phyloP scores from a whole-genome alignment of 129 eudicot species.

The Kitagawia praeruptora region DNA sequence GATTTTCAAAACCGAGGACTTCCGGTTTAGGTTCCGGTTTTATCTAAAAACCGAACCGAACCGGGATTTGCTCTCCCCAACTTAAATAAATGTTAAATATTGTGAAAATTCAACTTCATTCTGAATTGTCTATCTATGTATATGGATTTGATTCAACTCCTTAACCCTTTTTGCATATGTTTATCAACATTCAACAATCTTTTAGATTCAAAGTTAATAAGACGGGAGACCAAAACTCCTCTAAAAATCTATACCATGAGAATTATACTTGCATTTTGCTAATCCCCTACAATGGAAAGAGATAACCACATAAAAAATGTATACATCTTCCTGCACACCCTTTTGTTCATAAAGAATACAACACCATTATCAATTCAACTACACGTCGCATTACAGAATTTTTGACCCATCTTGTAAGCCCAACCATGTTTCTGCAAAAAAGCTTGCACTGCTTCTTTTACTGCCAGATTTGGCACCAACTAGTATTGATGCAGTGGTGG shows the following conservation, averaged over 20 bases:
- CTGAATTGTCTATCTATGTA: no score
- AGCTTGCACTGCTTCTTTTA: constrained; percentile 77
- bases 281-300: neutral
- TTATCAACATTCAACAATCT: no score
- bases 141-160: no score
- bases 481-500: constrained; percentile 37
- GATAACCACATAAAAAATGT: neutral
- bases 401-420: constrained; percentile 66
- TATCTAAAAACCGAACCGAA: no score
- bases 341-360: neutral
- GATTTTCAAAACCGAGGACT: no score
- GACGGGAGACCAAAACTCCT: neutral
- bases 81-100: no score
- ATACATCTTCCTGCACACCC: neutral
- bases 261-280: neutral
- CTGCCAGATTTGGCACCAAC: constrained; percentile 69
- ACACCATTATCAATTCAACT: no score
- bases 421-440: constrained; percentile 69
- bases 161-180: no score
- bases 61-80: no score
- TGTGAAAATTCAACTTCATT: no score
- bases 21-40: no score
- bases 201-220: neutral
- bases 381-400: neutral
- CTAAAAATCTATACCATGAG: neutral